These are phyloP conservation scores for Clathrus columnatus DNA, from an alignment of 768 basidiomycete species.

Conservation along the genomic window DNA sequence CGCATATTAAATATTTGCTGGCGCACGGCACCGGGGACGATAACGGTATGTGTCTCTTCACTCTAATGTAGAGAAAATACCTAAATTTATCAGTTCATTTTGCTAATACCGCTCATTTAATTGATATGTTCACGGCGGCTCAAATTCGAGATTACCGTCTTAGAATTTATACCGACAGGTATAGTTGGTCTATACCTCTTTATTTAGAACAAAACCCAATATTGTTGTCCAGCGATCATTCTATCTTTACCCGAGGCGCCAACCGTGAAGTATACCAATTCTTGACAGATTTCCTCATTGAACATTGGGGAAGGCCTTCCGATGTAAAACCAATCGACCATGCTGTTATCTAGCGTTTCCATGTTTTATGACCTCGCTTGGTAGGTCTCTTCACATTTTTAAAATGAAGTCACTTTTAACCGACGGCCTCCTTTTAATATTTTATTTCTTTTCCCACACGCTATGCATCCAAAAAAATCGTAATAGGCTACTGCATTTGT, in stretches of 20 bases:
- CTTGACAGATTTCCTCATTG: constrained; percentile 73
- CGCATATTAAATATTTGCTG: constrained; percentile 68
- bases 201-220: constrained; percentile 4
- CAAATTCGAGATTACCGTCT: constrained; percentile 72
- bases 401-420: not conserved
- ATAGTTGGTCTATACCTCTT: constrained; percentile 19
- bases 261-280: constrained; percentile 81
- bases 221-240: constrained; percentile 56
- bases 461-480: no score
- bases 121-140: constrained; percentile 86
- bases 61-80: no score
- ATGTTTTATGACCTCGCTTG: not conserved
- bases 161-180: constrained; percentile 97
- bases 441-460: not conserved
- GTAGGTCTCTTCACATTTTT: not conserved
- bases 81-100: no score
- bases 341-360: not conserved
- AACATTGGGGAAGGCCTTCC: constrained; percentile 88
- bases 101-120: constrained; percentile 79
- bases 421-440: not conserved
- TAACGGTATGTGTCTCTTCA: constrained; percentile 35
- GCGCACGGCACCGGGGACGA: constrained; percentile 95
- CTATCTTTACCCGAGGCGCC: constrained; percentile 64
- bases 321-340: not conserved
- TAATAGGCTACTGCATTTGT: no score